phyloP scores from a whole-genome alignment of 495 filamentous ascomycete genomes.

The Viridothelium virens region DNA sequence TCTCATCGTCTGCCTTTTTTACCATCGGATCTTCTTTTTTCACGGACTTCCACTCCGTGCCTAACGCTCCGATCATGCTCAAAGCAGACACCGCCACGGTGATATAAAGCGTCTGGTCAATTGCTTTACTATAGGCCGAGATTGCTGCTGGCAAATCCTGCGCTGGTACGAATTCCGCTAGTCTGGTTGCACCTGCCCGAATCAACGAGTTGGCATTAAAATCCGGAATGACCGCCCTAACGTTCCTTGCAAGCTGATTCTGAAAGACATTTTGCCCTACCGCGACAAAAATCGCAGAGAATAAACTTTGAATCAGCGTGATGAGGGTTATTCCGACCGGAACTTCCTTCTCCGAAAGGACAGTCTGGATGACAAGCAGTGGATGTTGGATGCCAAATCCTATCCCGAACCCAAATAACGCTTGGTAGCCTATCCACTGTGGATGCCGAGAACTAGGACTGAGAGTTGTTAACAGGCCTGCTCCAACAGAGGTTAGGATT shows the following conservation, averaged over 20 bases:
- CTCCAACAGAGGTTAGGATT: slow-evolving; percentile 55
- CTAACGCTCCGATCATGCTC: slow-evolving; percentile 50
- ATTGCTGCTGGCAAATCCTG: slow-evolving; percentile 49
- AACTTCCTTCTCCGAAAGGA: slow-evolving; percentile 53
- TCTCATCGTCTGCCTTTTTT: neutral
- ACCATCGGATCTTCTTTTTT: slow-evolving; percentile 37
- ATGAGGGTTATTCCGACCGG: slow-evolving; percentile 54
- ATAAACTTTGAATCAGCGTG: slow-evolving; percentile 30
- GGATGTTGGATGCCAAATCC: slow-evolving; percentile 63
- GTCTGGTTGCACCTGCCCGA: slow-evolving; percentile 57
- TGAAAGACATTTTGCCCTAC: slow-evolving; percentile 34
- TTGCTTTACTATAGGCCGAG: slow-evolving; percentile 61
- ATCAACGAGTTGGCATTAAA: slow-evolving; percentile 46
- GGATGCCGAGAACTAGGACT: slow-evolving; percentile 44
- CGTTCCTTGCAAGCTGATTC: slow-evolving; percentile 31
- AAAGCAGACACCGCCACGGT: slow-evolving; percentile 54
- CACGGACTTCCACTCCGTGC: slow-evolving; percentile 69
- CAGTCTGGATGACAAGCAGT: slow-evolving; percentile 62
- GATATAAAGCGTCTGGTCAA: slow-evolving; percentile 62
- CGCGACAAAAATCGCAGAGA: slow-evolving; percentile 33
- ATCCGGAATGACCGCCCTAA: slow-evolving; percentile 43
- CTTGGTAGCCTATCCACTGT: slow-evolving; percentile 74
- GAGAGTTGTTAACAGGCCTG: slow-evolving; percentile 62
- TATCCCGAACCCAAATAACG: slow-evolving; percentile 59
- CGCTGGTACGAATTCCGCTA: slow-evolving; percentile 38